Base-by-base conservation (phyloP, 306 rosid genomes). In the Phaseolus lunatus region DNA sequence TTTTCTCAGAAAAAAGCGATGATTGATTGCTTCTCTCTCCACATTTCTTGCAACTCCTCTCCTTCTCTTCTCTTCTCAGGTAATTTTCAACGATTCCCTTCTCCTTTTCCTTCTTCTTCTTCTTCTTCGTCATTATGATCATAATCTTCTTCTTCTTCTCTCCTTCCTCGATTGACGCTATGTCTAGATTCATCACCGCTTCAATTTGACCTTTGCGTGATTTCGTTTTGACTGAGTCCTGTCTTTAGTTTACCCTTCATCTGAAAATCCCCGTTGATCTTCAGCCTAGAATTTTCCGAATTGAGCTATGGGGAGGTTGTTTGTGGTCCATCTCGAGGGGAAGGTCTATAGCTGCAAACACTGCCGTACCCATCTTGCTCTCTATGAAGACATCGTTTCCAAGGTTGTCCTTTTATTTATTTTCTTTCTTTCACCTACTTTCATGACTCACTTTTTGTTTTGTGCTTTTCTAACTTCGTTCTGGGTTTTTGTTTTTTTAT, bases 331-430 rank as follows among this genome's bases (percentile, higher is more conserved):
- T 85, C 92, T 90, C 2, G 97, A 93, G 52, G 97, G 97, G 72
- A 84, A 27, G 89, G 75, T 93, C 89, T 93, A 93, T 68, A 89
- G 93, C 86, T 93, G 97, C 85, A 89, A 84, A 80, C 91, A 90
- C 90, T 93, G 97, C 83, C 84, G 88, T 43, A 93, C 96, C 78
- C 96, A 87, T 82, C 89, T 93, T 4, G 97, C 96, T 67, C 89
- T 89, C 56, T 83, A 9, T 69, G 83, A 90, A 41, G 94, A 93
- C 80, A 78, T 93, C 83, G 92, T 88, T 59, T 93, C 96, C 49
- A 93, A 87, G 96, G 97, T 93, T 35, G 4, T 0, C 15, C 19
- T 84, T 68, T 35, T 45, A 73, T 87, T 87, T 85, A 8, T 49
- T 75, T 66, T 22, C 2, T 80, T 66, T 2, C 61, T 39, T 44